Percentiles rank a stretch among this genome's conserved stretches.
These are phyloP conservation scores for Paralagenidium karlingii DNA, from an alignment of 352 stramenopile species.

Conservation along the genomic window DNA sequence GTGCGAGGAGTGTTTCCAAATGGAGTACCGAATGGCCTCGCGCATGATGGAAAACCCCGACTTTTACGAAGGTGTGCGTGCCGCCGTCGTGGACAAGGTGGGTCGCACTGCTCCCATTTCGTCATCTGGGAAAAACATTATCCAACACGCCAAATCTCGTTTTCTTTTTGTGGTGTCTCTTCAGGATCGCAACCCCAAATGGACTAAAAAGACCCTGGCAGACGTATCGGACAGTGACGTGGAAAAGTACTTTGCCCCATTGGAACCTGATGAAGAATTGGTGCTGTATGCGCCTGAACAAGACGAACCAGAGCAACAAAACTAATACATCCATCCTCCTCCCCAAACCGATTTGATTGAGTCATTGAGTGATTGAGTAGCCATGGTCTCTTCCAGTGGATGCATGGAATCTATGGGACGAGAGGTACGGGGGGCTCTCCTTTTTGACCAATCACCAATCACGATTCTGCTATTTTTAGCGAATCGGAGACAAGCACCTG, in stretches of 20 bases:
- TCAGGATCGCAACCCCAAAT: constrained; percentile 88
- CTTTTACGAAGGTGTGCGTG: constrained; percentile 96
- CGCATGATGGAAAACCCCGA: constrained; percentile 85
- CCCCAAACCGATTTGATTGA: too few relatives aligned
- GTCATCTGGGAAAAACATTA: neutral
- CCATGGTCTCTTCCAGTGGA: too few relatives aligned
- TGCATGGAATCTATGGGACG: too few relatives aligned
- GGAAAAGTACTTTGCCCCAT: constrained; percentile 64
- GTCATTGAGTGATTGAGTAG: too few relatives aligned
- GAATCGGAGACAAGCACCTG: too few relatives aligned
- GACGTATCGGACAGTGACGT: constrained; percentile 61
- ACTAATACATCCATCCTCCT: too few relatives aligned
- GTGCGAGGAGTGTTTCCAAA: constrained; percentile 88
- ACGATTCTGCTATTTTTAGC: too few relatives aligned
- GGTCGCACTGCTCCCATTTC: neutral
- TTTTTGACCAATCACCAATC: too few relatives aligned
- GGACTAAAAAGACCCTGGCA: constrained; percentile 50
- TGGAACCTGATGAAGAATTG: constrained; percentile 62
- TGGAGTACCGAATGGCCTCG: constrained; percentile 86
- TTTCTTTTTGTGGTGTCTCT: neutral
- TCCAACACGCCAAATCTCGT: constrained; percentile 1
- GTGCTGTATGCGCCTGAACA: constrained; percentile 36
- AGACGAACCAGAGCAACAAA: constrained; percentile 1
- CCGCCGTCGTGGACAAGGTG: constrained; percentile 93
- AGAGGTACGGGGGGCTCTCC: too few relatives aligned